Conservation (phyloP, 331 rosid genomes). For the Erythrophleum ivorense region DNA sequence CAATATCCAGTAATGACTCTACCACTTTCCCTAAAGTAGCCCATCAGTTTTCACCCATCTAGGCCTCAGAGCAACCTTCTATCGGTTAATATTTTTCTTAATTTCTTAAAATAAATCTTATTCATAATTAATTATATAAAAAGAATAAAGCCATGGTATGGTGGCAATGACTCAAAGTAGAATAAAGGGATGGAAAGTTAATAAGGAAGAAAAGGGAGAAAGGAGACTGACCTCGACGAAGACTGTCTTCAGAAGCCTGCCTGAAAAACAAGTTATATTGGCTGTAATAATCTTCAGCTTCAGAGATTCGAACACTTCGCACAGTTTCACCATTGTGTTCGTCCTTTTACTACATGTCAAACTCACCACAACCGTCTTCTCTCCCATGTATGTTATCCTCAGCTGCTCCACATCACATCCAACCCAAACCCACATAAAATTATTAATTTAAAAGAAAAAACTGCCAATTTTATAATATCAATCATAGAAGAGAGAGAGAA, state of each 20-base stretch:
- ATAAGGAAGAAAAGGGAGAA: neutral
- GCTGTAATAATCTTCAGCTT: conserved; percentile 73
- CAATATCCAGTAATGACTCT: conserved; percentile 12
- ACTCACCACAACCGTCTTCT: conserved; percentile 68
- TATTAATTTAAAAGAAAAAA: neutral
- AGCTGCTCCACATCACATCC: conserved; percentile 50
- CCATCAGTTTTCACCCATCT: conserved; percentile 26
- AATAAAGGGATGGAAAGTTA: neutral
- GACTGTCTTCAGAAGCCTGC: conserved; percentile 66
- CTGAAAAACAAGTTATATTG: conserved; percentile 64
- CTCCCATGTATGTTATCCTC: conserved; percentile 64
- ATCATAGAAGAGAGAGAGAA: conserved; percentile 13
- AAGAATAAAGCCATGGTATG: too few relatives aligned
- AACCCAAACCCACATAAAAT: neutral
- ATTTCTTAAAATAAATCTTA: too few relatives aligned
- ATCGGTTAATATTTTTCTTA: neutral
- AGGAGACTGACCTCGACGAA: conserved; percentile 65
- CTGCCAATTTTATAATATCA: conserved; percentile 1
- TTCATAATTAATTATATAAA: too few relatives aligned
- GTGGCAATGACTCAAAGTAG: neutral
- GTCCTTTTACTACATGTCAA: conserved; percentile 74
- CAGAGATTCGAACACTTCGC: conserved; percentile 77
- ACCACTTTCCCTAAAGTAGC: conserved; percentile 40
- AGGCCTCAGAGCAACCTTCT: conserved; percentile 34
- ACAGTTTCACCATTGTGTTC: conserved; percentile 78